Base-by-base conservation (phyloP, 345 rosid genomes). In the Corymbia maculata region DNA sequence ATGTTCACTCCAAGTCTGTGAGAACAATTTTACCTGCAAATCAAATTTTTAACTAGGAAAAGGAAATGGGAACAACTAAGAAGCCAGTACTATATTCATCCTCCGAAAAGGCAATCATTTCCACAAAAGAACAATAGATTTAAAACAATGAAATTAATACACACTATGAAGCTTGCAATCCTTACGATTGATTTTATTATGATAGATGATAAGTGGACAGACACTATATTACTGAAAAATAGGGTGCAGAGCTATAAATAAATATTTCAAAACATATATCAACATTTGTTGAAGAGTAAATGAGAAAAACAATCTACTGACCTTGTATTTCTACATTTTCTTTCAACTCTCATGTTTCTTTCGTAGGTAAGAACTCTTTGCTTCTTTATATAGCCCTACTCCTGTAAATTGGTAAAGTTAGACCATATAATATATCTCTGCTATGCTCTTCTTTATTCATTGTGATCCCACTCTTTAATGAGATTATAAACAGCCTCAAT, bases 261-360 rank as follows among this genome's bases (percentile, higher is more conserved):
- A 57, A 9, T n/a, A n/a, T 28, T 57, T 42, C 51, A 8, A 30
- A 42, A 30, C 13, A 85, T 19, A 16, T 84, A 24, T 26, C 86
- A 85, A 85, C 53, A 85, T 49, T 50, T 49, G 32, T 32, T 28
- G 9, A 26, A 85, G 57, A 85, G 57, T 42, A 80, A 9, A 64
- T n/a, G 57, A 52, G 45, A 57, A 42, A 55, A 57, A 64, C 3
- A 64, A 22, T 24, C 70, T 61, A 53, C 85, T 50, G 91, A 97
- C 98, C 99, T 93, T 92, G 93, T 94, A 97, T 86, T 93, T 97
- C 85, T 45, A 90, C 90, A 86, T 89, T 89, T 90, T 94, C 92
- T 91, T 93, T 89, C 92, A 96, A 55, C 88, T 94, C 91, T 93
- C 92, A 86, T 92, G 95, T 88, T 92, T 93, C 90, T 92, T 95